Evolutionary conservation across 805 yeast genomes (phyloP), one percentile per base, ranked within the genome.

Genomic region (Hanseniaspora osmophila): DNA sequence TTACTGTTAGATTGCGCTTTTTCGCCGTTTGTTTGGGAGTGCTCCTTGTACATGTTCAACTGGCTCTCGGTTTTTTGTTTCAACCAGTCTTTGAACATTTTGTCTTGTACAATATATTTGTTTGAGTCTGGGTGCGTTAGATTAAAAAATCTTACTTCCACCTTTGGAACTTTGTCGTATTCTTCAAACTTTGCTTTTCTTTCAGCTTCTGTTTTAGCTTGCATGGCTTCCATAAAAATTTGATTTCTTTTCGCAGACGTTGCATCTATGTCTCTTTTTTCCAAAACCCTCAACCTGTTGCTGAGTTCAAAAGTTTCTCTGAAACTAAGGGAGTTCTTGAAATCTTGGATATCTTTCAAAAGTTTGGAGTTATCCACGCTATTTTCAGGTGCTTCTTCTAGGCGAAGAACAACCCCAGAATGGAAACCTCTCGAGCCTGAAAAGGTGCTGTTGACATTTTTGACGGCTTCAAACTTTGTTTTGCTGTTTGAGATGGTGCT

Each of bases 161-260:
- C 18, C 17, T 43, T 40, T 13, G 39, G 45, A 17, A 38, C 22
- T n/a, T 18, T 13, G 30, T 43, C 41, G 33, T 43, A 43, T n/a
- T 43, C 45, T 30, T 29, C 39, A 12, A 15, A 33, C 11, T 37
- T 17, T 10, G 18, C 30, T 18, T 30, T 43, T 30, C 29, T 16
- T 12, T 37, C 30, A 41, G 37, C 38, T 12, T 45, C 37, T 17
- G 43, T 38, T 30, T 45, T 44, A 2, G 30, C 37, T 10, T 45
- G 27, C 12, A 45, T 42, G n/a, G 48, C 48, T 1, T 45, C 48
- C 30, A 37, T 37, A 6, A 45, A 29, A n/a, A 35, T 35, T 35
- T 35, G 16, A 10, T 35, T 35, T 15, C 18, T 35, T 35, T n/a
- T 13, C 3, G 18, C 16, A 35, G 38, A n/a, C n/a, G 38, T 15